phyloP scores from a whole-genome alignment of 208 protist genomes.

The Leishmania turanica region DNA sequence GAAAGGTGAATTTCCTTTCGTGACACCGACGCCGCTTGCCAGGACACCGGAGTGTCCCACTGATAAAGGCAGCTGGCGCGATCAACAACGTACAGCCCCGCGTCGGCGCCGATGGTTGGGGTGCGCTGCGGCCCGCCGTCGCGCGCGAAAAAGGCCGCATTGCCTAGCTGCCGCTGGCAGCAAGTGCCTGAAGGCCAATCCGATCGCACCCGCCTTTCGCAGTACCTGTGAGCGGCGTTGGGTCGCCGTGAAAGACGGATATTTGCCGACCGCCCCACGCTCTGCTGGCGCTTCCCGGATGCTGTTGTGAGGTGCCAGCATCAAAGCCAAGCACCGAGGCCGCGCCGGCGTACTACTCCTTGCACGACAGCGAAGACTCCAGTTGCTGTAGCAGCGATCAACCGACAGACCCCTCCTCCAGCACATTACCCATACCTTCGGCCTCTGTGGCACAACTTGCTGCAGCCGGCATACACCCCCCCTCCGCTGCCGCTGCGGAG shows the following conservation, averaged over 20 bases:
- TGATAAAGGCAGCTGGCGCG: too few relatives aligned
- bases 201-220: slow-evolving; percentile 3
- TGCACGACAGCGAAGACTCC: background rate
- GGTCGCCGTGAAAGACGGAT: slow-evolving; percentile 20
- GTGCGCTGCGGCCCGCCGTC: too few relatives aligned
- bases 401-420: slow-evolving; percentile 8
- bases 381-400: slow-evolving; percentile 29
- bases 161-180: slow-evolving; percentile 8
- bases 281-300: background rate
- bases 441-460: background rate
- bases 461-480: background rate
- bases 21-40: slow-evolving; percentile 33
- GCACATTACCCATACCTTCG: slow-evolving; percentile 3
- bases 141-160: background rate
- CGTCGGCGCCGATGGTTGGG: too few relatives aligned
- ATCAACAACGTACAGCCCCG: too few relatives aligned
- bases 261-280: slow-evolving; percentile 4
- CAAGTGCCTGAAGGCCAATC: slow-evolving; percentile 14
- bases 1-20: slow-evolving; percentile 42
- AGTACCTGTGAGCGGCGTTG: slow-evolving; percentile 12
- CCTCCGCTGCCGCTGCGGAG: background rate
- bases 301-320: background rate
- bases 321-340: background rate
- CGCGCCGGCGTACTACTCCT: slow-evolving; percentile 10
- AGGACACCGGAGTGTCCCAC: slow-evolving; percentile 9